Evolutionary conservation across 306 rosid genomes (phyloP).

Genomic region (Ceratonia siliqua): DNA sequence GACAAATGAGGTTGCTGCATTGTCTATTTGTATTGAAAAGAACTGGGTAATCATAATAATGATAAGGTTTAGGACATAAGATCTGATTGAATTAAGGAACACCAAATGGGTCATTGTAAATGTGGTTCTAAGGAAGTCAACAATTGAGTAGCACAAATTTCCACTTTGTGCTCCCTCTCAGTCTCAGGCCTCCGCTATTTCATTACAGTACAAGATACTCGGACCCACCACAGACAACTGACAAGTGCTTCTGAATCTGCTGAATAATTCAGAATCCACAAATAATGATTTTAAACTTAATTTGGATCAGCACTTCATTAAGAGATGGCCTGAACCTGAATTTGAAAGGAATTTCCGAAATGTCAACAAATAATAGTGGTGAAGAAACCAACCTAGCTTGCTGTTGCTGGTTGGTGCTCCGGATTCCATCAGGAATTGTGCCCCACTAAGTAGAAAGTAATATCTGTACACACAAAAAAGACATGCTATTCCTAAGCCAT

Average conservation of each 20-base stretch:
- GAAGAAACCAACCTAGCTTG: not conserved
- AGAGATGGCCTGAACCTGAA: not conserved
- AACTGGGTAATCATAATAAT: slow-evolving; percentile 13
- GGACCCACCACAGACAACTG: slow-evolving; percentile 21
- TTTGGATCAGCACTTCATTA: not conserved
- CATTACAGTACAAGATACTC: slow-evolving; percentile 20
- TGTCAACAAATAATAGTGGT: not conserved
- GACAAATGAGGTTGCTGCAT: slow-evolving; percentile 20
- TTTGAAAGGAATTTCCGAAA: not conserved
- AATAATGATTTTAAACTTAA: not conserved
- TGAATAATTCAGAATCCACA: not conserved
- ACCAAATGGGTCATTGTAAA: too few relatives aligned
- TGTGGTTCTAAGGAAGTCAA: not conserved
- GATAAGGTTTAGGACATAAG: not conserved
- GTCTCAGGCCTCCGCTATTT: slow-evolving; percentile 11
- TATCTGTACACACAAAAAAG: not conserved
- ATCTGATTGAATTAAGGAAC: too few relatives aligned
- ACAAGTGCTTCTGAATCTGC: not conserved
- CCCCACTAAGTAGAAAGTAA: slow-evolving; percentile 18
- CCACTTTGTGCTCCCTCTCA: too few relatives aligned
- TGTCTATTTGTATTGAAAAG: slow-evolving; percentile 28
- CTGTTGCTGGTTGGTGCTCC: not conserved
- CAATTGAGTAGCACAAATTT: slow-evolving; percentile 1
- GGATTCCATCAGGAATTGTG: slow-evolving; percentile 8
- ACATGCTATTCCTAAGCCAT: not conserved